Evolutionary conservation across 1,139 yeast species (phyloP).

Genomic region (Suhomyces choctaworum): DNA sequence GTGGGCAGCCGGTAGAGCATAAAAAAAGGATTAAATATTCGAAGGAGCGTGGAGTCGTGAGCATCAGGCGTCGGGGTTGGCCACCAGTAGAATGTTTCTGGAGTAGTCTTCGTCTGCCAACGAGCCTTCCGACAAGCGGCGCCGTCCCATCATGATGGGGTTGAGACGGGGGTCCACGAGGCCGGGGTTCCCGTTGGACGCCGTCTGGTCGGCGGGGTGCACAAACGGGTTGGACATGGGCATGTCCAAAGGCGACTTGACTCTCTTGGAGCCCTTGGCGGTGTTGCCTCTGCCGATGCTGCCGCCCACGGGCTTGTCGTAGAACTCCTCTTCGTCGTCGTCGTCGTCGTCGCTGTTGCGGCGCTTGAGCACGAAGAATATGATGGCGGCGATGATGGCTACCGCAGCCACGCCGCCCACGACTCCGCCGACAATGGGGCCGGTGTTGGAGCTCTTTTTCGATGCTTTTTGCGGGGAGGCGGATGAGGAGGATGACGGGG

Average conservation of each 20-base stretch:
- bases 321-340: conserved; percentile 50
- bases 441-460: conserved; percentile 31
- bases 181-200: conserved; percentile 19
- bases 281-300: conserved; percentile 31
- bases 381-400: conserved; percentile 42
- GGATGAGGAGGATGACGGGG: conserved; percentile 9
- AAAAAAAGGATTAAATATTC: too few relatives aligned
- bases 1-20: too few relatives aligned
- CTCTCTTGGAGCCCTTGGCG: conserved; percentile 26
- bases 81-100: conserved; percentile 69
- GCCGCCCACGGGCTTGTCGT: conserved; percentile 33
- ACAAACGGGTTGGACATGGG: conserved; percentile 56
- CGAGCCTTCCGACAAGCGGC: conserved; percentile 72
- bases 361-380: conserved; percentile 51
- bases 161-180: conserved; percentile 58
- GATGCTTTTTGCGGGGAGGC: conserved; percentile 2
- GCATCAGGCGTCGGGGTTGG: conserved; percentile 57
- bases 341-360: conserved; percentile 38
- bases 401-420: conserved; percentile 61
- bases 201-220: conserved; percentile 54
- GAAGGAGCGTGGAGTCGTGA: conserved; percentile 3
- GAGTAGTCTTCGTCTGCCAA: conserved; percentile 80
- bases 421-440: conserved; percentile 69
- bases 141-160: conserved; percentile 70
- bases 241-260: conserved; percentile 26